Base-by-base conservation (phyloP, 306 rosid species). In the Rosa persica region DNA sequence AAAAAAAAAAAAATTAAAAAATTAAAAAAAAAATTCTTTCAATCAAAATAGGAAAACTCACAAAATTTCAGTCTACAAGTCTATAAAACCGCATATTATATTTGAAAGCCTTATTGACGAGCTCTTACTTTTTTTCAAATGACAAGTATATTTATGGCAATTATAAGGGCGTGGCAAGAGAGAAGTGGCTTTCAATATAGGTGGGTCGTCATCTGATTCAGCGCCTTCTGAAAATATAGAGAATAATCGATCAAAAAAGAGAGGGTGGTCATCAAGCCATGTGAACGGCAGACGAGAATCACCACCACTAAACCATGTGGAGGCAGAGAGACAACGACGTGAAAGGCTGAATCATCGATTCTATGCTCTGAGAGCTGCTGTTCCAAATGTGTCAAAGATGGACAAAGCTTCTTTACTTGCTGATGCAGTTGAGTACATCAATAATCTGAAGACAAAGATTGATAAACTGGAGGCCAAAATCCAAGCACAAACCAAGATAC, bases 381-480 rank as follows among this genome's bases (percentile, higher is more conserved):
- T 89, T 6, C 92, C 92, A 2, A 84, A 84, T 27, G 87, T 88
- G 11, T 88, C 92, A 1, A 88, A 82, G 76, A 88, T 88, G 92
- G 92, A 88, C 87, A 86, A 78, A 39, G 86, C 89, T 0, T 88
- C 91, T 25, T 25, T 88, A 3, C 86, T 88, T 1, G 69, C 86
- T 0, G 91, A 88, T 22, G 91, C 91, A 0, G 83, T 82, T 0
- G 19, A 57, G 0, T 88, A 88, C 74, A 88, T 88, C 68, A 86
- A 75, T 1, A 76, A 83, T 20, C 88, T 88, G 8, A 81, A 86
- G 78, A 67, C 82, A 58, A 86, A 82, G 70, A n/a, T 79, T 44
- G 65, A 55, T 10, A 46, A 67, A 6, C 61, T 74, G 64, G 84
- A 84, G 69, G 55, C 81, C 5, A 49, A 27, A 39, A 39, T 72